A percentile compares a stretch with the other conserved stretches of the same genome.
Evolutionary conservation across 2,329 filamentous ascomycete genomes (phyloP).

Genomic region (Tolypocladium album): DNA sequence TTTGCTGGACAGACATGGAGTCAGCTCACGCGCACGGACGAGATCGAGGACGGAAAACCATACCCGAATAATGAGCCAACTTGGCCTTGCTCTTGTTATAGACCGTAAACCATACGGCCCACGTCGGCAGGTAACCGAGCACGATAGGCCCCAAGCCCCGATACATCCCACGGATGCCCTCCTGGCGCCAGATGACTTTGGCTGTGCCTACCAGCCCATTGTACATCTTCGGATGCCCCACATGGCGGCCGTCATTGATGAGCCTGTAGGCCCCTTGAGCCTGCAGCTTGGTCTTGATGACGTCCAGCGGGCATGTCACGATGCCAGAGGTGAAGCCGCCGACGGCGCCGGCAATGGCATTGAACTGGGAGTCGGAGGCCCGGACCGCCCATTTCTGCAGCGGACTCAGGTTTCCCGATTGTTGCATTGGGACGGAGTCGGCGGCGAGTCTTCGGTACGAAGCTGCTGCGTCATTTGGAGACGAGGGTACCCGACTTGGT

Average conservation of each 20-base stretch:
- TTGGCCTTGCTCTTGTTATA: slow-evolving; percentile 82
- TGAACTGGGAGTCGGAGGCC: slow-evolving; percentile 56
- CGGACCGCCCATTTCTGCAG: slow-evolving; percentile 45
- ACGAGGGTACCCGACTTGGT: slow-evolving; percentile 16
- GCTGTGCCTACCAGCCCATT: slow-evolving; percentile 81
- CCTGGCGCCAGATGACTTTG: slow-evolving; percentile 73
- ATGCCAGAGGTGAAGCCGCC: slow-evolving; percentile 90
- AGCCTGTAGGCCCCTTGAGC: slow-evolving; percentile 76
- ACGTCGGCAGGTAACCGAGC: slow-evolving; percentile 90
- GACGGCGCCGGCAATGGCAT: slow-evolving; percentile 76
- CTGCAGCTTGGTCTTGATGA: slow-evolving; percentile 97
- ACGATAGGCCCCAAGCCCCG: slow-evolving; percentile 89
- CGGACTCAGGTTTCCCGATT: slow-evolving; percentile 23
- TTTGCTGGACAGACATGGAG: slow-evolving; percentile 43
- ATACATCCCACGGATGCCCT: slow-evolving; percentile 85
- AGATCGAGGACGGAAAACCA: slow-evolving; percentile 1
- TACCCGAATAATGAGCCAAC: slow-evolving; percentile 57
- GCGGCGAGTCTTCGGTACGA: slow-evolving; percentile 18
- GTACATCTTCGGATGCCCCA: slow-evolving; percentile 54
- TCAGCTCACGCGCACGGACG: background rate
- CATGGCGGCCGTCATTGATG: slow-evolving; percentile 35
- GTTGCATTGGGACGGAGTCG: slow-evolving; percentile 18
- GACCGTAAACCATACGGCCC: slow-evolving; percentile 96
- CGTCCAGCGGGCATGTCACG: slow-evolving; percentile 92
- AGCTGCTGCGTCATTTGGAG: slow-evolving; percentile 24